phyloP scores from a whole-genome alignment of 257 asterid genomes.

The Apocynum venetum region DNA sequence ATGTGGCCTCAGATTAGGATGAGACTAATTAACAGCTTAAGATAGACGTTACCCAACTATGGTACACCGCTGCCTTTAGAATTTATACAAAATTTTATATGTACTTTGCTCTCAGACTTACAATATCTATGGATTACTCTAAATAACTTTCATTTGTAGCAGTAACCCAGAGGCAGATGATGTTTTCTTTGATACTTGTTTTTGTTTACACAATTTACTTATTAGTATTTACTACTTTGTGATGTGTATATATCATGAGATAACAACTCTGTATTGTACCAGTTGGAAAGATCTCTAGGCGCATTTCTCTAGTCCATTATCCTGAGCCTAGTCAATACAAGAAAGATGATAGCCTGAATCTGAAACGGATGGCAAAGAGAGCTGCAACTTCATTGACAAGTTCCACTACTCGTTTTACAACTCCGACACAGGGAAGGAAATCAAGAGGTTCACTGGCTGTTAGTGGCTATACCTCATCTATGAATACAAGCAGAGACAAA shows the following conservation, averaged over 20 bases:
- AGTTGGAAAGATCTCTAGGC: slow-evolving; percentile 70
- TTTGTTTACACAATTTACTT: not conserved
- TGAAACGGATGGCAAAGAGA: slow-evolving; percentile 29
- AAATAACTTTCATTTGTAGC: not conserved
- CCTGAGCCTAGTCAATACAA: slow-evolving; percentile 55
- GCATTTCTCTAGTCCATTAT: slow-evolving; percentile 53
- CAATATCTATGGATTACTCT: not conserved
- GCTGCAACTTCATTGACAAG: slow-evolving; percentile 45
- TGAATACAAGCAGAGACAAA: slow-evolving; percentile 38
- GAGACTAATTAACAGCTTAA: not conserved
- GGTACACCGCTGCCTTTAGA: not conserved
- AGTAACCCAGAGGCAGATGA: not conserved
- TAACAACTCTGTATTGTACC: slow-evolving; percentile 11
- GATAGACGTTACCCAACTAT: no score
- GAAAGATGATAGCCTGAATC: slow-evolving; percentile 20
- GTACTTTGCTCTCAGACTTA: not conserved
- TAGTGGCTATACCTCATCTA: slow-evolving; percentile 35
- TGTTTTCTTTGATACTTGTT: not conserved
- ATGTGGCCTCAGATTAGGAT: not conserved
- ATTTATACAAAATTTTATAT: not conserved
- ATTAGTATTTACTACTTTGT: not conserved
- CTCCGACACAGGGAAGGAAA: slow-evolving; percentile 42
- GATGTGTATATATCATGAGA: not conserved
- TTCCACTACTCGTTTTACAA: slow-evolving; percentile 37
- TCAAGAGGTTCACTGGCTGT: slow-evolving; percentile 27